phyloP scores from a whole-genome alignment of 2,329 filamentous ascomycete genomes.

The Clarireedia hainanense region DNA sequence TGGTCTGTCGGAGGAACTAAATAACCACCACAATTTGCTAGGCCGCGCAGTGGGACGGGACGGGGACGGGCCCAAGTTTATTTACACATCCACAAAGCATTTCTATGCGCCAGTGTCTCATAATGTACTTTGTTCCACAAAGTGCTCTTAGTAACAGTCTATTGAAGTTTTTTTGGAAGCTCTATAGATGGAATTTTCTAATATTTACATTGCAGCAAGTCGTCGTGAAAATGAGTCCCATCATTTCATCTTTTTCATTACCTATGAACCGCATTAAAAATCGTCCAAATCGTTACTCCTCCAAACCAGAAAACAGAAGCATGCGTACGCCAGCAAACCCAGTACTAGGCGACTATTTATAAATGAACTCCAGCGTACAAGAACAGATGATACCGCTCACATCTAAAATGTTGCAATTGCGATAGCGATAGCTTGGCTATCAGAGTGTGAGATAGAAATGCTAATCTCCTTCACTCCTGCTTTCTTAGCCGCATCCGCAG shows the following conservation, averaged over 20 bases:
- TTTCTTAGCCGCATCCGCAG: slow-evolving; percentile 73
- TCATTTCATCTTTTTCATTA: slow-evolving; percentile 2
- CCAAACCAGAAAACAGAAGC: background rate
- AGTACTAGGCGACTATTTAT: slow-evolving; percentile 1
- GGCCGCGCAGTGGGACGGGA: too few species aligned
- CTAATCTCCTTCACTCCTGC: slow-evolving; percentile 82
- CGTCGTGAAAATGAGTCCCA: background rate
- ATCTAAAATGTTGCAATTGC: slow-evolving; percentile 70
- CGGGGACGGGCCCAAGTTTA: too few species aligned
- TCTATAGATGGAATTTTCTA: background rate
- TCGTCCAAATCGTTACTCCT: slow-evolving; percentile 6
- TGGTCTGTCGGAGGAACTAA: too few species aligned
- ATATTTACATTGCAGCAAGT: slow-evolving; percentile 7
- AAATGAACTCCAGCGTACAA: slow-evolving; percentile 10
- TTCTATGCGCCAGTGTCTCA: too few species aligned
- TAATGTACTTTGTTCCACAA: background rate
- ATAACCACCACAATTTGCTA: too few species aligned
- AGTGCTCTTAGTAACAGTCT: background rate
- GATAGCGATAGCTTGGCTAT: slow-evolving; percentile 88
- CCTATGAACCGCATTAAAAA: slow-evolving; percentile 2
- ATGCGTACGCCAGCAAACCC: slow-evolving; percentile 6
- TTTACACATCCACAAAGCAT: too few species aligned
- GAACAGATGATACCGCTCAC: background rate
- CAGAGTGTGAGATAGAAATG: slow-evolving; percentile 93
- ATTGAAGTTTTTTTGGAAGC: background rate